Base-by-base conservation (phyloP, 1,284 basidiomycete species). In the Ustilago trichophora region DNA sequence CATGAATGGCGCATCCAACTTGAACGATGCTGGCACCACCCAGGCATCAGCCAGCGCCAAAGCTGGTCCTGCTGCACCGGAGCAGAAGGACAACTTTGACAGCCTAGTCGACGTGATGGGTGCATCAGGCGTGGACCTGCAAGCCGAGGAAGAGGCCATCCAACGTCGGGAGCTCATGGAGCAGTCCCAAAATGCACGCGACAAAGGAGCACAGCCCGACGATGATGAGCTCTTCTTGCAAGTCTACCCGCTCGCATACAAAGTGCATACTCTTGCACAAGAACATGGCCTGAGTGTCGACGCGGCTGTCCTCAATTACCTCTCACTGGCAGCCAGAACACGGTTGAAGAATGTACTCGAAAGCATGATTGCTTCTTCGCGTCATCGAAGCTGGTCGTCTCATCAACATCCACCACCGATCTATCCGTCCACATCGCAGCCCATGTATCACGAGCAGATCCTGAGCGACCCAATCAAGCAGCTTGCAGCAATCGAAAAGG, bases 291-390 rank as follows among this genome's bases (percentile, higher is more conserved):
- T 80, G 29, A 65, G 70, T 19, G 79, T 80, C 8, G 78, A 81
- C 26, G 70, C 77, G 1, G 72, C 72, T 3, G 75, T 78, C 16
- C 73, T 81, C 48, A 73, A 77, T 38, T 77, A 79, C 33, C 54
- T 81, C 38, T 79, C 76, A 4, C 45, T 79, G 13, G 78, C 78
- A 10, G 68, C 79, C 3, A 60, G 71, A 27, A 72, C 66, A 18
- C 55, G 79, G 4, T 60, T 80, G 57, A 76, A 77, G 32, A 80
- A 78, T 41, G 53, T 81, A 15, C 54, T 79, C 32, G 79, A 80
- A 38, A 46, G 44, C 31, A 81, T 81, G 79, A 65, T 81, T 24
- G 58, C 65, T 12, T 62, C 74, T 6, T 75, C 76, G 6, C 65
- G 79, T 4, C 79, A 81, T 43, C 74, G 79, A 15, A 65, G 60